phyloP scores from a whole-genome alignment of 495 filamentous ascomycete species.

The Parathielavia hyrcaniae region DNA sequence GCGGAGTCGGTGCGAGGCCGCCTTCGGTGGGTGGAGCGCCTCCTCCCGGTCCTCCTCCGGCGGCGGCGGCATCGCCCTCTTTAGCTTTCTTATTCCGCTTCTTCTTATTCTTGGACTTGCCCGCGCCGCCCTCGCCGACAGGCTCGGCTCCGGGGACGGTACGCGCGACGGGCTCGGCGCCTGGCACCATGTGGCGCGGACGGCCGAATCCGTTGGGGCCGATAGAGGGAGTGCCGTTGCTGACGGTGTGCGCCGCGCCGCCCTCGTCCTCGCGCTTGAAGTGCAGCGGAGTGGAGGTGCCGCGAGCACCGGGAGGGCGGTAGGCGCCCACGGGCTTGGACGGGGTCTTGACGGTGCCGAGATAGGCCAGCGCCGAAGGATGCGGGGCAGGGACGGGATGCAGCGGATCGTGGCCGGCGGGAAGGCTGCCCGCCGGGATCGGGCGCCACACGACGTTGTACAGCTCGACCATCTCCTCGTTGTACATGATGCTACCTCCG shows the following conservation, averaged over 20 bases:
- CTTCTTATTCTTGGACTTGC: conserved; percentile 97
- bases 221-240: conserved; percentile 64
- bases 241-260: conserved; percentile 75
- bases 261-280: conserved; percentile 98
- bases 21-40: conserved; percentile 23
- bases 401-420: conserved; percentile 64
- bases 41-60: conserved; percentile 5
- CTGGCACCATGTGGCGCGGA: conserved; percentile 48
- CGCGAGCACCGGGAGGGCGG: conserved; percentile 91
- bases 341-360: conserved; percentile 80
- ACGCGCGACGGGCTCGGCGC: conserved; percentile 45
- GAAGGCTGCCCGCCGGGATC: conserved; percentile 52
- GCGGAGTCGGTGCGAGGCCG: conserved; percentile 40
- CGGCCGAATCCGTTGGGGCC: conserved; percentile 76
- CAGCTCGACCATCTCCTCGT: conserved; percentile 85
- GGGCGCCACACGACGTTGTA: conserved; percentile 92
- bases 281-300: conserved; percentile 76
- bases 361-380: conserved; percentile 72
- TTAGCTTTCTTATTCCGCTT: conserved; percentile 95
- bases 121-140: conserved; percentile 58
- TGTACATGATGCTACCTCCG: conserved; percentile 84
- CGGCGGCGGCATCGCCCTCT: conserved; percentile 51
- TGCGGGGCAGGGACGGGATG: conserved; percentile 75
- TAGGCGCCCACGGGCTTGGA: conserved; percentile 94
- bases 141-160: conserved; percentile 70